These are phyloP conservation scores for Tylopilus sp. DNA, from an alignment of 1,284 basidiomycete genomes.

Conservation along the genomic window DNA sequence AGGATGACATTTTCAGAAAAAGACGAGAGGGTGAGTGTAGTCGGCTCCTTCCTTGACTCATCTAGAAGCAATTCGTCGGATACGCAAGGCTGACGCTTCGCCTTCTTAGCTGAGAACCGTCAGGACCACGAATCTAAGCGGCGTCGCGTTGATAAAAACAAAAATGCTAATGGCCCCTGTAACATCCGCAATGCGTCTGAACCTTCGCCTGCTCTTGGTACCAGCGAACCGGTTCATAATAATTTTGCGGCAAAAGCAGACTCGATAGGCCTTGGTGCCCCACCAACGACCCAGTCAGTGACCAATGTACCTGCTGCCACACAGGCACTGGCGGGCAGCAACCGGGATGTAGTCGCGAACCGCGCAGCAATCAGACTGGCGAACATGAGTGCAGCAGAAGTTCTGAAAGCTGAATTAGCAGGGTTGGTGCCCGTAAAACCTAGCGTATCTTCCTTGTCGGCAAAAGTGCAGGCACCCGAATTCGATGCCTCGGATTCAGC, in stretches of 20 bases:
- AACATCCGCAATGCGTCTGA: constrained; percentile 37
- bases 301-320: constrained; percentile 55
- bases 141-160: constrained; percentile 73
- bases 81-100: constrained; percentile 14
- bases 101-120: constrained; percentile 76
- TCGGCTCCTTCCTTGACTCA: constrained; percentile 6
- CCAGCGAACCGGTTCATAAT: constrained; percentile 54
- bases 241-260: constrained; percentile 72
- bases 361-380: constrained; percentile 89
- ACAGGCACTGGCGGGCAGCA: constrained; percentile 72
- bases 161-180: constrained; percentile 37
- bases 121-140: constrained; percentile 89
- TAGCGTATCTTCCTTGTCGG: constrained; percentile 26
- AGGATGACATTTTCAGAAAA: constrained; percentile 94
- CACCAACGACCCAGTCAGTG: constrained; percentile 52
- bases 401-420: constrained; percentile 87
- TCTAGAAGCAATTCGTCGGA: constrained; percentile 2
- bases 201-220: constrained; percentile 52
- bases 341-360: constrained; percentile 85
- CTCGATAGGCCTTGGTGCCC: constrained; percentile 67
- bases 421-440: constrained; percentile 61
- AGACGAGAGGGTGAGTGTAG: constrained; percentile 80
- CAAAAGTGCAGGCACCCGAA: constrained; percentile 22
- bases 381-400: constrained; percentile 93
- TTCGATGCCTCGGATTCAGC: constrained; percentile 32